These are phyloP conservation scores for Tuber melanosporum DNA, from an alignment of 495 filamentous ascomycete species.

Conservation along the genomic window DNA sequence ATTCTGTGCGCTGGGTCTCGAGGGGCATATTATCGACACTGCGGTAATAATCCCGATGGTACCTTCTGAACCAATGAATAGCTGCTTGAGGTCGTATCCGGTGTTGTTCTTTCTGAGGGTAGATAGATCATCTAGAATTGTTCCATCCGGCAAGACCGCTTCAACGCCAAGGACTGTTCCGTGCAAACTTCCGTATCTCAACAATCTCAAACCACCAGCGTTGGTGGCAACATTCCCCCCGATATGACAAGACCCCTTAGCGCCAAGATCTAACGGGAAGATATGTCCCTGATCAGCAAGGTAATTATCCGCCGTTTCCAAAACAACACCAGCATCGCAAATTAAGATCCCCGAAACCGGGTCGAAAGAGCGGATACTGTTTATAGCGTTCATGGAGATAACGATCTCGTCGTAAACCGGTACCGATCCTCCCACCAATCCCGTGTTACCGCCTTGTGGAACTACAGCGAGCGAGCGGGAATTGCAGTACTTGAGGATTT, in stretches of 20 bases:
- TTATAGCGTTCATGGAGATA: slow-evolving; percentile 80
- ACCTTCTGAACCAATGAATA: slow-evolving; percentile 92
- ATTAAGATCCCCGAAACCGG: slow-evolving; percentile 85
- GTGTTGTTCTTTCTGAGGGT: slow-evolving; percentile 95
- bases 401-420: slow-evolving; percentile 98
- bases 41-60: slow-evolving; percentile 91
- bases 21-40: slow-evolving; percentile 81
- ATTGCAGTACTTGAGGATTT: slow-evolving; percentile 89
- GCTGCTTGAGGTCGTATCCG: slow-evolving; percentile 94
- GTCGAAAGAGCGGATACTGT: slow-evolving; percentile 83
- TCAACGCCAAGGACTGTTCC: slow-evolving; percentile 88
- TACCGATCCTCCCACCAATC: slow-evolving; percentile 87
- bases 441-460: slow-evolving; percentile 96
- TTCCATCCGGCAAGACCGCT: slow-evolving; percentile 86
- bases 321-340: slow-evolving; percentile 80
- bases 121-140: slow-evolving; percentile 78
- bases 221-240: slow-evolving; percentile 98
- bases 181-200: slow-evolving; percentile 90
- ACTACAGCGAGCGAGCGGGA: slow-evolving; percentile 83
- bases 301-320: slow-evolving; percentile 80
- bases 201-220: slow-evolving; percentile 79
- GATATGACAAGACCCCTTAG: slow-evolving; percentile 94
- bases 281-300: slow-evolving; percentile 72
- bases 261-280: slow-evolving; percentile 91
- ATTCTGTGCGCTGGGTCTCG: slow-evolving; percentile 73